A percentile compares a stretch with the other conserved stretches of the same genome.
Evolutionary conservation across 2,329 filamentous ascomycete species (phyloP).

Genomic region (Aspergillus candidus): DNA sequence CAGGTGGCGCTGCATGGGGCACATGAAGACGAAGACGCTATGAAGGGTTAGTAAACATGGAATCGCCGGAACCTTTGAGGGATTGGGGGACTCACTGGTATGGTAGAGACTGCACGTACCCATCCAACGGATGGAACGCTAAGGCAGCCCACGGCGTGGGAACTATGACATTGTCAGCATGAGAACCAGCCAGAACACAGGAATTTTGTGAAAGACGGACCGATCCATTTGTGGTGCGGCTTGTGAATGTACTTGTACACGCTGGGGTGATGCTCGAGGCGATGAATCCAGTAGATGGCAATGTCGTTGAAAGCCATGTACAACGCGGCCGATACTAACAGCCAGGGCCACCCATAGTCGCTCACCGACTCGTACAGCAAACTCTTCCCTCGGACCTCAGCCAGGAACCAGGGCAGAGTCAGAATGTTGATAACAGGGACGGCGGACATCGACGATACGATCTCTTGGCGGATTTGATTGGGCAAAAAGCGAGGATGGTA

Average conservation of each 20-base stretch:
- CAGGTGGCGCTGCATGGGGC: slow-evolving; percentile 75
- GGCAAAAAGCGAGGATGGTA: slow-evolving; percentile 80
- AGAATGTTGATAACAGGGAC: slow-evolving; percentile 70
- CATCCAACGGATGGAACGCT: slow-evolving; percentile 80
- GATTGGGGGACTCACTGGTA: slow-evolving; percentile 54
- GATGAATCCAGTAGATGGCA: slow-evolving; percentile 75
- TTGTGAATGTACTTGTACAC: slow-evolving; percentile 80
- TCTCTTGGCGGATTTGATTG: slow-evolving; percentile 74
- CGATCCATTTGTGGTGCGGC: slow-evolving; percentile 92
- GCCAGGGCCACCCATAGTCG: slow-evolving; percentile 42
- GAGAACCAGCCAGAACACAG: neutral
- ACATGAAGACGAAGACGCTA: slow-evolving; percentile 67
- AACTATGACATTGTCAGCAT: slow-evolving; percentile 36
- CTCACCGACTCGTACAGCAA: slow-evolving; percentile 67
- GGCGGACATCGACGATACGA: slow-evolving; percentile 61
- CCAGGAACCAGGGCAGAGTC: slow-evolving; percentile 67
- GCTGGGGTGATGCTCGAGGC: slow-evolving; percentile 64
- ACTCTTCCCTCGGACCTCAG: slow-evolving; percentile 68
- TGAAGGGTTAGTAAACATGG: neutral
- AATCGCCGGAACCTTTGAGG: neutral
- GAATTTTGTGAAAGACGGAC: neutral
- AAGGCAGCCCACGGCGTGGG: slow-evolving; percentile 77
- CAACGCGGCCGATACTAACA: slow-evolving; percentile 36
- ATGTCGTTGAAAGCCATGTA: slow-evolving; percentile 75
- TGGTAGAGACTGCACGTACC: slow-evolving; percentile 72